phyloP scores from a whole-genome alignment of 345 rosid species.

The Viola odorata region DNA sequence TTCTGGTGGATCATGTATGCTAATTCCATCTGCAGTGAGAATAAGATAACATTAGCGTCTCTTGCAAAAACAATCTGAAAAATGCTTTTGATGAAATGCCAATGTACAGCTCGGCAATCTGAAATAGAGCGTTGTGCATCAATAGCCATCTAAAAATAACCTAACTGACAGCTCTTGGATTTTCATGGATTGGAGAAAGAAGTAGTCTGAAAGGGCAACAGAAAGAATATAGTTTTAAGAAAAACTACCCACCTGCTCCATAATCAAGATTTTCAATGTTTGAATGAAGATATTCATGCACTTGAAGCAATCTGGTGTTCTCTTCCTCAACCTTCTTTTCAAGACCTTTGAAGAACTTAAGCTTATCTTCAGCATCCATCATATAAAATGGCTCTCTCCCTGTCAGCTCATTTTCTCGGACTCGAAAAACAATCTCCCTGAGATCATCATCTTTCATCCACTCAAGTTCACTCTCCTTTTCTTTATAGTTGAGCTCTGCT shows the following conservation, averaged over 20 bases:
- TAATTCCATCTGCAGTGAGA: constrained; percentile 62
- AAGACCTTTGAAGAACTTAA: constrained; percentile 72
- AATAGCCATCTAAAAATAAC: not conserved
- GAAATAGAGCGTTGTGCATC: not conserved
- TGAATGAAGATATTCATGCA: constrained; percentile 80
- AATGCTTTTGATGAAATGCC: not conserved
- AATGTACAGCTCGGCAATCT: not conserved
- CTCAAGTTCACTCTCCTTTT: constrained; percentile 57
- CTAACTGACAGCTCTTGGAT: not conserved
- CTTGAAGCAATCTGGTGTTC: constrained; percentile 54
- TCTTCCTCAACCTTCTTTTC: constrained; percentile 76
- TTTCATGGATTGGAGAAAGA: too few relatives aligned
- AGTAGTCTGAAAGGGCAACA: not conserved
- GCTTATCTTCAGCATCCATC: constrained; percentile 65
- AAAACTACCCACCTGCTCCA: constrained; percentile 63
- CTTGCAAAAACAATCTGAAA: not conserved
- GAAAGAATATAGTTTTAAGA: constrained; percentile 1
- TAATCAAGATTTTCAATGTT: constrained; percentile 87
- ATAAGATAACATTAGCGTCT: constrained; percentile 19
- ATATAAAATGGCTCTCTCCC: constrained; percentile 81
- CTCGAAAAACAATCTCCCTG: constrained; percentile 71
- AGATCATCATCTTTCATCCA: constrained; percentile 91
- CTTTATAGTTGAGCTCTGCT: constrained; percentile 37
- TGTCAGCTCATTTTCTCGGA: constrained; percentile 80
- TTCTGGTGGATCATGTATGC: constrained; percentile 72